A percentile compares a stretch with the other conserved stretches of the same genome.
Conservation (phyloP, 2,329 filamentous ascomycete genomes). For the Rhytidhysteron rufulum region DNA sequence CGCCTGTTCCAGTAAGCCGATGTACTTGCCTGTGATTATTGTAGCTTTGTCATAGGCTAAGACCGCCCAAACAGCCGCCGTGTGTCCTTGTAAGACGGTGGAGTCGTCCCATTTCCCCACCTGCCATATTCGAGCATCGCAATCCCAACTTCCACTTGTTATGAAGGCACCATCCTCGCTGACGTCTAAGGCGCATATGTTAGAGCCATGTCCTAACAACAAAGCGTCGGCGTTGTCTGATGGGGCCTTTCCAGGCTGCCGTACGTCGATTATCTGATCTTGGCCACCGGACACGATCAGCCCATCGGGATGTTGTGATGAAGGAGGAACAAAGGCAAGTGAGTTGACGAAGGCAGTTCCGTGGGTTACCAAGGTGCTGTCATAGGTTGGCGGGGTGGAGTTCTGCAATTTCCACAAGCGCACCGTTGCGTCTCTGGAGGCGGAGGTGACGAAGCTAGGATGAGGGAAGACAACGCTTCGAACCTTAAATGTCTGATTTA, state of each 20-base stretch:
- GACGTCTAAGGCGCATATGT: constrained; percentile 83
- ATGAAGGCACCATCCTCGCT: constrained; percentile 68
- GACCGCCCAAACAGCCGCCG: constrained; percentile 86
- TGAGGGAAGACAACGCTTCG: constrained; percentile 78
- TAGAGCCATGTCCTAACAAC: constrained; percentile 79
- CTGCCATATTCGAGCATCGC: constrained; percentile 79
- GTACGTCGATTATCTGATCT: constrained; percentile 89
- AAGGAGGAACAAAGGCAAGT: constrained; percentile 70
- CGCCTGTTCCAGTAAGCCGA: no score
- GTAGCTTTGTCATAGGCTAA: constrained; percentile 75
- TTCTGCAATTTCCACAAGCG: constrained; percentile 74
- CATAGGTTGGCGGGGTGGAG: constrained; percentile 65
- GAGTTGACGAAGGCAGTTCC: constrained; percentile 86
- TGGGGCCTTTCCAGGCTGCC: constrained; percentile 62
- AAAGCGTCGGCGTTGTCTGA: constrained; percentile 80
- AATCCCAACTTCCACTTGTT: constrained; percentile 93
- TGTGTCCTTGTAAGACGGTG: constrained; percentile 68
- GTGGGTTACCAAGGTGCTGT: constrained; percentile 73
- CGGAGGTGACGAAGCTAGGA: constrained; percentile 70
- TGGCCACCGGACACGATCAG: constrained; percentile 84
- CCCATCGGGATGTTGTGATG: constrained; percentile 66
- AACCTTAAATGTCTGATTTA: no score
- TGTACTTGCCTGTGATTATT: constrained; percentile 69
- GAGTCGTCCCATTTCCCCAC: constrained; percentile 81
- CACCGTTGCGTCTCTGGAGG: constrained; percentile 87